Evolutionary conservation across 306 rosid genomes (phyloP).

Genomic region (Cyclanthera cordifolia): DNA sequence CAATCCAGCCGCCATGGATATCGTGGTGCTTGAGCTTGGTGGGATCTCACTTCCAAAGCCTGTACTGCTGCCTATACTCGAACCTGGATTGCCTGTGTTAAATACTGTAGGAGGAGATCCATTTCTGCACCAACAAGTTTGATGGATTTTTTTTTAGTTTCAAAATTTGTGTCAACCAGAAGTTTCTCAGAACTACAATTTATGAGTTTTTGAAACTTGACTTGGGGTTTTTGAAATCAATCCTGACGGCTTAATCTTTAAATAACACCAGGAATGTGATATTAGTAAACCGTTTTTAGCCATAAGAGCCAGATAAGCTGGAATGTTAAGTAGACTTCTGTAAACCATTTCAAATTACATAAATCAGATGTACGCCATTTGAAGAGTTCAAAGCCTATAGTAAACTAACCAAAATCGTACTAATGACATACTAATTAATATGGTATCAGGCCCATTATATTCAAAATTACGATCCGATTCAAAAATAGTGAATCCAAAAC

Average conservation of each 20-base stretch:
- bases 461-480: no score
- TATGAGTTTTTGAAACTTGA: no score
- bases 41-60: slow-evolving; percentile 15
- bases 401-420: not conserved
- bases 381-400: not conserved
- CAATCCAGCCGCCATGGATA: slow-evolving; percentile 11
- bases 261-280: not conserved
- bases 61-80: slow-evolving; percentile 8
- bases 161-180: not conserved
- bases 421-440: no score
- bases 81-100: slow-evolving; percentile 15
- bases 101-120: slow-evolving; percentile 14
- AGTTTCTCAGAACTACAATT: not conserved
- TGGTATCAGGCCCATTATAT: no score
- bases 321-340: not conserved
- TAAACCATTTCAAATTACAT: not conserved
- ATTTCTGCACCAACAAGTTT: not conserved
- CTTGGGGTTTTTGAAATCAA: no score
- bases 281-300: not conserved
- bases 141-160: not conserved
- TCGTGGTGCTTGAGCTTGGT: slow-evolving; percentile 8
- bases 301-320: no score
- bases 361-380: not conserved
- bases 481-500: no score
- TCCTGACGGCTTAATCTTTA: no score